Conservation (phyloP, 2,329 filamentous ascomycete species). For the Sclerotiophoma versabilis region DNA sequence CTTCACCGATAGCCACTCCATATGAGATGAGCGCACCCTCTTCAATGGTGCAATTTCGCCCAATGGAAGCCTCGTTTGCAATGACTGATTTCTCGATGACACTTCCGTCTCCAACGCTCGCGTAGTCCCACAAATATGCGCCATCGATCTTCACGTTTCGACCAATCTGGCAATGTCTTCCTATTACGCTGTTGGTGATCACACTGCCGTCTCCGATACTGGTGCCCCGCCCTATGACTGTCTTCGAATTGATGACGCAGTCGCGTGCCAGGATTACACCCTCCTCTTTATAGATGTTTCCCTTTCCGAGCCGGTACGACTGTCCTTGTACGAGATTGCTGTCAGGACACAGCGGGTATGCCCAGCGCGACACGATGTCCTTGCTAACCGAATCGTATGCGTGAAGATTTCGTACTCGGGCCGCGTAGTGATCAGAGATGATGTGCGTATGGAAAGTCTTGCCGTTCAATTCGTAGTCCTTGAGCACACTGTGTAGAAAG, state of each 20-base stretch:
- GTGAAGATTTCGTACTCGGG: conserved; percentile 82
- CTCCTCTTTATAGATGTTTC: conserved; percentile 79
- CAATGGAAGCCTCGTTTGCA: conserved; percentile 74
- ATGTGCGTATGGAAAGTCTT: conserved; percentile 96
- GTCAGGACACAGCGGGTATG: conserved; percentile 87
- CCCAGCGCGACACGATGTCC: conserved; percentile 86
- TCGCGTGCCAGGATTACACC: conserved; percentile 76
- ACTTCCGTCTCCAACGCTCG: conserved; percentile 76
- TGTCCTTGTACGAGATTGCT: conserved; percentile 83
- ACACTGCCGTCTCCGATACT: conserved; percentile 75
- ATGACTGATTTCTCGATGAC: conserved; percentile 76
- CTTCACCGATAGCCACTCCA: conserved; percentile 74
- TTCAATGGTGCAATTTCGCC: conserved; percentile 72
- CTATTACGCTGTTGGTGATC: conserved; percentile 80
- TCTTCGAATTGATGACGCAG: conserved; percentile 71
- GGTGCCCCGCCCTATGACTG: conserved; percentile 78
- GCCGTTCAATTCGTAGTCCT: conserved; percentile 95
- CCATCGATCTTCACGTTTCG: conserved; percentile 79
- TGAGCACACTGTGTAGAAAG: conserved; percentile 89
- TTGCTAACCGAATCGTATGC: conserved; percentile 89
- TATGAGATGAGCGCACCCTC: conserved; percentile 81
- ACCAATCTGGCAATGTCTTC: conserved; percentile 84
- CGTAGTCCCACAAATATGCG: conserved; percentile 88
- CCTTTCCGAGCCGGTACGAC: conserved; percentile 73
- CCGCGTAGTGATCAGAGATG: conserved; percentile 81